Conservation (phyloP, 73 alveolate species). For the Blepharisma japonicum region DNA sequence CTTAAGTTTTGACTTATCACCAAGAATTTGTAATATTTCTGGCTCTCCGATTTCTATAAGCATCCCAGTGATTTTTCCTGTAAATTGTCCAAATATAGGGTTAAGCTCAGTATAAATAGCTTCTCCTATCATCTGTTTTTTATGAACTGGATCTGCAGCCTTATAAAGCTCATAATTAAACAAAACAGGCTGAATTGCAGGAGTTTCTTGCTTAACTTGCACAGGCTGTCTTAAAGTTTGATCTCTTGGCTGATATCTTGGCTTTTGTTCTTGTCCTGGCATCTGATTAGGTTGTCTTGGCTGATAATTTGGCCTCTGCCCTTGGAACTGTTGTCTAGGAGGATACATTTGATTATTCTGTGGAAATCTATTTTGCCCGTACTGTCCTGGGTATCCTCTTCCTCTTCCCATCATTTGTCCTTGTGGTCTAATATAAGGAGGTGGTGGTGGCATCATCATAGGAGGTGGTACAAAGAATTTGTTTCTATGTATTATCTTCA, state of each 20-base stretch:
- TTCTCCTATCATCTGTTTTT: conserved; percentile 3
- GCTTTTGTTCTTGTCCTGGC: too few species aligned
- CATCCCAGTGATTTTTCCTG: conserved; percentile 30
- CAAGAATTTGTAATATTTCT: neutral
- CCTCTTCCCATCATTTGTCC: too few species aligned
- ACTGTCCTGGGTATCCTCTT: too few species aligned
- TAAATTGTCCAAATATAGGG: neutral
- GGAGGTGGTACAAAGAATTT: too few species aligned
- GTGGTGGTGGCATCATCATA: too few species aligned
- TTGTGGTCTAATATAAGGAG: too few species aligned
- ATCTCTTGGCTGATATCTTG: neutral
- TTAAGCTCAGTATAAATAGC: neutral
- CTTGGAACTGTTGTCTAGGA: too few species aligned
- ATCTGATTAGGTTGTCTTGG: too few species aligned
- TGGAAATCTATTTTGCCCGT: too few species aligned
- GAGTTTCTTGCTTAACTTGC: neutral
- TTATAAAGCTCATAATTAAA: neutral
- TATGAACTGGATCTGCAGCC: neutral
- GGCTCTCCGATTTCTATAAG: neutral
- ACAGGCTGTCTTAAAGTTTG: neutral
- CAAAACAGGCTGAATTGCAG: neutral
- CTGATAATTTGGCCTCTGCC: too few species aligned
- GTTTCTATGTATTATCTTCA: neutral
- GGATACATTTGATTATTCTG: too few species aligned
- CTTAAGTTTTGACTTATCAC: neutral